phyloP scores from a whole-genome alignment of 192 early-diverging fungal genomes.

The Gonapodya prolifera region DNA sequence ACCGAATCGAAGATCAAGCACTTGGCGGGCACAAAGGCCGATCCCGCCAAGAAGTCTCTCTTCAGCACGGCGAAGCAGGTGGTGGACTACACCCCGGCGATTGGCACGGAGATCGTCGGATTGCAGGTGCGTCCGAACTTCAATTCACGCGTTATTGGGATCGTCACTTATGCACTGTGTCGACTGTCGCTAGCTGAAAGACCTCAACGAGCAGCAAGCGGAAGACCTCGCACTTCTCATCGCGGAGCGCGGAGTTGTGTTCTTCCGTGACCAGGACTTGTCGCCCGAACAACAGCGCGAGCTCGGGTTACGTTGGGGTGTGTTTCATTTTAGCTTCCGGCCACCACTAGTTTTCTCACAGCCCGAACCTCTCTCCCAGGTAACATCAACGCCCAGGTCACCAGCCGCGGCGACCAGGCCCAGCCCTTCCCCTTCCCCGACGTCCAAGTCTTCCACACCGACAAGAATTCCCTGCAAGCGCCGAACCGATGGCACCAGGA shows the following conservation, averaged over 20 bases:
- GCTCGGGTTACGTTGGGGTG: no score
- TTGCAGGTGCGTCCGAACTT: constrained; percentile 18
- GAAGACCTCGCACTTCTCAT: no score
- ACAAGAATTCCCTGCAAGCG: no score
- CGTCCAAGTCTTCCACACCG: background rate
- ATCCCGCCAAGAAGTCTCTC: constrained; percentile 41
- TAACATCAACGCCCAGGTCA: constrained; percentile 11
- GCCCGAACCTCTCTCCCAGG: constrained; percentile 29
- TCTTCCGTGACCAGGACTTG: constrained; percentile 43
- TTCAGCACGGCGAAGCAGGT: constrained; percentile 35
- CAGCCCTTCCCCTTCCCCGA: constrained; percentile 12
- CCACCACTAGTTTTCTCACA: constrained; percentile 42
- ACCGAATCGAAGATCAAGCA: no score
- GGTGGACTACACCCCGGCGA: constrained; percentile 34
- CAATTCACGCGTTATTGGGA: background rate
- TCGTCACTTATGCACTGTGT: constrained; percentile 9
- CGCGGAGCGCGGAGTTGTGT: no score
- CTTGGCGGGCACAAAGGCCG: constrained; percentile 17
- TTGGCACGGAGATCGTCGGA: constrained; percentile 54
- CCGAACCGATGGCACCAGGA: no score
- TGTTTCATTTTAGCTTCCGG: constrained; percentile 53
- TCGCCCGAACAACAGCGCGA: constrained; percentile 45
- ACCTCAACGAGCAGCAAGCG: no score
- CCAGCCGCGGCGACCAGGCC: constrained; percentile 12
- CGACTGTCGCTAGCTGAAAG: constrained; percentile 41